Evolutionary conservation across 1,139 yeast species (phyloP).

Genomic region (Saccharomyces hybrid): DNA sequence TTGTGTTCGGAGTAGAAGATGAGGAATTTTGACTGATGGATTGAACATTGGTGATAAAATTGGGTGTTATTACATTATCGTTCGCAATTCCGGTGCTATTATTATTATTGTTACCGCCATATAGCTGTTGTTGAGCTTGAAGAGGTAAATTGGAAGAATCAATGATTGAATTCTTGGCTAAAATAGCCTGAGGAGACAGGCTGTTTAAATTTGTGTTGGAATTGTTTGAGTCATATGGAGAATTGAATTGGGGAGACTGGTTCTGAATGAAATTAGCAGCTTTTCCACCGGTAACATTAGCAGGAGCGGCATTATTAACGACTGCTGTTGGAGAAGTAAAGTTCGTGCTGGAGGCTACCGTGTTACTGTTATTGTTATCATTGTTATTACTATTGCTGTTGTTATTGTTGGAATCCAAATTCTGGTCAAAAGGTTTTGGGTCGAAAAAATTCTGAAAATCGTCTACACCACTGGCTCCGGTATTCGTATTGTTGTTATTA

Average conservation of each 20-base stretch:
- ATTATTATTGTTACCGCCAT: background rate
- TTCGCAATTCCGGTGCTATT: conserved; percentile 3
- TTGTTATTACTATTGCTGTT: background rate
- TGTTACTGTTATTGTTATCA: background rate
- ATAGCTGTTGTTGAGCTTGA: conserved; percentile 1
- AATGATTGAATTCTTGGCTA: conserved; percentile 24
- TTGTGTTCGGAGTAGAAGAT: conserved; percentile 5
- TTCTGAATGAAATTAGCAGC: conserved; percentile 2
- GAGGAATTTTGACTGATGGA: conserved; percentile 7
- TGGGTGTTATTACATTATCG: conserved; percentile 5
- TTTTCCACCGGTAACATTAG: background rate
- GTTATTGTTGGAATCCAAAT: background rate
- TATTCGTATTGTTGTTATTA: background rate
- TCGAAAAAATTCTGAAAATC: background rate
- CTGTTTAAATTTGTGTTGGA: conserved; percentile 8
- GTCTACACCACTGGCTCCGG: background rate
- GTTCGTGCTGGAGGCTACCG: background rate
- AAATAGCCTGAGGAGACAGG: conserved; percentile 29
- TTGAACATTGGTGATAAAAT: conserved; percentile 2
- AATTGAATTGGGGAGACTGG: conserved; percentile 1
- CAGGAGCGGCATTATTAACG: background rate
- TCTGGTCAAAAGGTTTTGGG: background rate
- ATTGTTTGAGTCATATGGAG: conserved; percentile 1
- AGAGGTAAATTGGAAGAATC: conserved; percentile 6
- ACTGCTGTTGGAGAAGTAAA: background rate